These are phyloP conservation scores for Odontarrhena argentea DNA, from an alignment of 345 rosid genomes.

Conservation along the genomic window DNA sequence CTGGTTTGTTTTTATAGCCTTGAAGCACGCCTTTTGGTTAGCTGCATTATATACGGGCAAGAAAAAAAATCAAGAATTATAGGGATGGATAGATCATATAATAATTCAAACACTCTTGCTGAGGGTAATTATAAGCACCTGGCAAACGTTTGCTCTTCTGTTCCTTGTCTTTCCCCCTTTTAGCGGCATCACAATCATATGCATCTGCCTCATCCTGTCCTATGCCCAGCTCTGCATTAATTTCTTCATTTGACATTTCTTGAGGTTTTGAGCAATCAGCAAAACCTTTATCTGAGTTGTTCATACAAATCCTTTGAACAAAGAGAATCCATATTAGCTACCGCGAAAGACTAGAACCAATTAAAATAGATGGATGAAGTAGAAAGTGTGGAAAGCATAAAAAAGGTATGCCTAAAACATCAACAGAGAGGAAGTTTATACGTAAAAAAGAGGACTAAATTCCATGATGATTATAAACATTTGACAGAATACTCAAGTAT, in stretches of 20 bases:
- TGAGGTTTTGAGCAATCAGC: slow-evolving; percentile 83
- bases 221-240: slow-evolving; percentile 89
- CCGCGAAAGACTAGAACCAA: background rate
- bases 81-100: slow-evolving; percentile 1
- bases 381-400: slow-evolving; percentile 19
- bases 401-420: background rate
- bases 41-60: slow-evolving; percentile 47
- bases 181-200: slow-evolving; percentile 52
- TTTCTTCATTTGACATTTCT: slow-evolving; percentile 94
- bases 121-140: slow-evolving; percentile 49
- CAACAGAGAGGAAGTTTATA: slow-evolving; percentile 8
- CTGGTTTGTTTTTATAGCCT: slow-evolving; percentile 68
- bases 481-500: slow-evolving; percentile 6
- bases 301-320: slow-evolving; percentile 73
- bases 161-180: slow-evolving; percentile 55
- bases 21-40: slow-evolving; percentile 60
- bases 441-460: background rate
- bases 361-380: slow-evolving; percentile 2
- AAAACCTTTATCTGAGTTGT: slow-evolving; percentile 65
- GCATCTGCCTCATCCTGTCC: slow-evolving; percentile 88
- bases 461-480: background rate
- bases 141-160: slow-evolving; percentile 48
- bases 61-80: slow-evolving; percentile 25
- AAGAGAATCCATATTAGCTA: slow-evolving; percentile 30
- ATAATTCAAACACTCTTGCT: slow-evolving; percentile 16